Percentiles rank a stretch among this genome's conserved stretches.
Conservation (phyloP, 1,284 basidiomycete genomes). For the Irpex lacteus region DNA sequence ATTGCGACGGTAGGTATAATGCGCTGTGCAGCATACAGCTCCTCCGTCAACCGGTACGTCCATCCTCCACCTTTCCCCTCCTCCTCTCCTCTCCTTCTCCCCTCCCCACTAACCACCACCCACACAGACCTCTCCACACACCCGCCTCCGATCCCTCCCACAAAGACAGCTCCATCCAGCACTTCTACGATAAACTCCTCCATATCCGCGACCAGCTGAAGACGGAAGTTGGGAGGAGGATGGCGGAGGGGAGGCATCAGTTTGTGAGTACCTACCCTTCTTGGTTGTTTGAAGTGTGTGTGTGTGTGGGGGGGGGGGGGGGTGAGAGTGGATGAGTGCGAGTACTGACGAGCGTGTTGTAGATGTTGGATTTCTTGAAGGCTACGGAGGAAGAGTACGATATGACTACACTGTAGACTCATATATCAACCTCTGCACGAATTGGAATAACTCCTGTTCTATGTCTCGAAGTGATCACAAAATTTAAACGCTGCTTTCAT, state of each 20-base stretch:
- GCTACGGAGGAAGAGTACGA: constrained; percentile 29
- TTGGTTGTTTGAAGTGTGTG: too few species aligned
- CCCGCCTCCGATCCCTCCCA: constrained; percentile 47
- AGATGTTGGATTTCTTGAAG: constrained; percentile 32
- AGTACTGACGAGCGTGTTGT: neutral
- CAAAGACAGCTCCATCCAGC: constrained; percentile 67
- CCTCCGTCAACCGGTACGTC: constrained; percentile 58
- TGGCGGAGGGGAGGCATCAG: constrained; percentile 74
- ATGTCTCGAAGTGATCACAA: too few species aligned
- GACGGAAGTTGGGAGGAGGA: constrained; percentile 62
- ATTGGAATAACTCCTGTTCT: too few species aligned
- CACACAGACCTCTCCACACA: constrained; percentile 62
- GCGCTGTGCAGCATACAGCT: constrained; percentile 83
- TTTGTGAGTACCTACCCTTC: constrained; percentile 44
- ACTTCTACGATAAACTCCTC: constrained; percentile 87
- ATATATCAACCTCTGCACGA: too few species aligned
- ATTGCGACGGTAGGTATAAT: constrained; percentile 58
- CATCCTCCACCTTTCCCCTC: neutral
- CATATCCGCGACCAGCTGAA: constrained; percentile 76
- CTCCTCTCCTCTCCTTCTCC: neutral
- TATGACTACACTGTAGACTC: constrained; percentile 1
- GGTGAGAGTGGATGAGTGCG: too few species aligned
- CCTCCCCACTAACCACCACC: neutral
- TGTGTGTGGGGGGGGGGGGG: too few species aligned
- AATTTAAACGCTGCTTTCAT: too few species aligned